Evolutionary conservation across 2,329 filamentous ascomycete species (phyloP).

Genomic region (Calonectria honghensis): DNA sequence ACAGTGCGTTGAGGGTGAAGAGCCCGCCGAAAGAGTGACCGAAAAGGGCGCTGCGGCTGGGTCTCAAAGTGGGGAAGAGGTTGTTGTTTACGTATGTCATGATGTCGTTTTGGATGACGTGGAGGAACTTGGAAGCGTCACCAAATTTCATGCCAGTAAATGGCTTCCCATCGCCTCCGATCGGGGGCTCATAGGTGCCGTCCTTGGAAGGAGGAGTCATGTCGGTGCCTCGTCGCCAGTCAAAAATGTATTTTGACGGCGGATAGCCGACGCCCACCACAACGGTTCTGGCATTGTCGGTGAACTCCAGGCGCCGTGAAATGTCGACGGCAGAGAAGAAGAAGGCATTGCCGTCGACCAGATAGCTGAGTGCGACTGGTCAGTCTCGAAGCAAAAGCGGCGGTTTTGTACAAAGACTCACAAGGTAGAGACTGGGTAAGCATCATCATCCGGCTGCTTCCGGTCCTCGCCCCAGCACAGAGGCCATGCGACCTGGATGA

Average conservation of each 20-base stretch:
- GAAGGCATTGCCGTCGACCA: conserved; percentile 60
- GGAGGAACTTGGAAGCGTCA: conserved; percentile 66
- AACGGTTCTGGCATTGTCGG: conserved; percentile 53
- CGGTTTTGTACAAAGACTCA: conserved; percentile 40
- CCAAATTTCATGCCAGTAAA: conserved; percentile 57
- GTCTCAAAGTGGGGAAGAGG: conserved; percentile 57
- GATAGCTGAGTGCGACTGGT: conserved; percentile 52
- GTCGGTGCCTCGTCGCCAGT: conserved; percentile 56
- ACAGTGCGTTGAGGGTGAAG: conserved; percentile 67
- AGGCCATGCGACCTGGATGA: conserved; percentile 58
- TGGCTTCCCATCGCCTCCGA: conserved; percentile 52
- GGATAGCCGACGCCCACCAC: conserved; percentile 60
- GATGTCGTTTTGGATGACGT: conserved; percentile 64
- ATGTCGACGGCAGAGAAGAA: conserved; percentile 60
- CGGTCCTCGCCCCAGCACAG: conserved; percentile 55
- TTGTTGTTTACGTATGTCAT: conserved; percentile 57
- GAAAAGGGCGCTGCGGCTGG: conserved; percentile 65
- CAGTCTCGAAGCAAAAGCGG: background rate
- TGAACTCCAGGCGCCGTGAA: conserved; percentile 51
- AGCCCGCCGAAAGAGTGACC: conserved; percentile 71
- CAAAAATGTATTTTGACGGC: conserved; percentile 54
- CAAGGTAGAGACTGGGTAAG: conserved; percentile 50
- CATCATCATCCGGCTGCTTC: conserved; percentile 47
- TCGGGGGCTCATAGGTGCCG: conserved; percentile 51
- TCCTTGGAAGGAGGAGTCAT: conserved; percentile 56